phyloP scores from a whole-genome alignment of 352 stramenopile species.

The Globisporangium orthogonon region DNA sequence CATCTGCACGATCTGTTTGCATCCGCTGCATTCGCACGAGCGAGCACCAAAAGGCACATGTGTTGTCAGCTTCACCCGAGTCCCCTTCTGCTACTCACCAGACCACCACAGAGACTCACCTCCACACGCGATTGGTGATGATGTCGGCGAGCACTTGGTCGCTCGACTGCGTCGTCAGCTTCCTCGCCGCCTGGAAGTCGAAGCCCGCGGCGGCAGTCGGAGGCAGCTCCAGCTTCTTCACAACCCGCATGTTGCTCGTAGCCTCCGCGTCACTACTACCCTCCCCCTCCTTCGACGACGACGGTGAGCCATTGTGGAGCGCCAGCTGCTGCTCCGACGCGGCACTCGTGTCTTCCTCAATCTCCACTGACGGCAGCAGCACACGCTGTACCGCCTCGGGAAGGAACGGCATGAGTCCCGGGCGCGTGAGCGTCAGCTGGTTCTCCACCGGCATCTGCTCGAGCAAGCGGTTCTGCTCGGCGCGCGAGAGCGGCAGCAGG shows the following conservation, averaged over 20 bases:
- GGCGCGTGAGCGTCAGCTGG: constrained; percentile 67
- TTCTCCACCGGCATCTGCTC: constrained; percentile 61
- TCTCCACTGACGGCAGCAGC: constrained; percentile 29
- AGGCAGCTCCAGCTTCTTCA: constrained; percentile 17
- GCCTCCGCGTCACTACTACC: not conserved
- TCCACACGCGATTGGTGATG: constrained; percentile 48
- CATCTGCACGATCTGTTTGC: constrained; percentile 51
- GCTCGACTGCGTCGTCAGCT: constrained; percentile 17
- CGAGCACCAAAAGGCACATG: not conserved
- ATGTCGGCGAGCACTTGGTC: constrained; percentile 64
- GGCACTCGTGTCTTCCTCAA: constrained; percentile 10
- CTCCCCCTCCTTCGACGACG: not conserved
- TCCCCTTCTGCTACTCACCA: not conserved
- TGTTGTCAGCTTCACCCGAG: not conserved
- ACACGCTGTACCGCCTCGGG: constrained; percentile 46
- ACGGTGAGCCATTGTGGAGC: constrained; percentile 3
- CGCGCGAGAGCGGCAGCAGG: constrained; percentile 55
- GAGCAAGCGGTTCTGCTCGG: constrained; percentile 63
- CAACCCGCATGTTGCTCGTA: not conserved
- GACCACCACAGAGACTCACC: constrained; percentile 15
- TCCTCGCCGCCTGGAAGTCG: constrained; percentile 47
- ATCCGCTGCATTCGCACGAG: constrained; percentile 21
- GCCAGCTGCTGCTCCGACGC: not conserved
- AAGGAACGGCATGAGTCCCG: constrained; percentile 60
- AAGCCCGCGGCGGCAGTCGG: constrained; percentile 43